Conservation (phyloP, 202 grass and related monocot species). For the Setaria viridis region DNA sequence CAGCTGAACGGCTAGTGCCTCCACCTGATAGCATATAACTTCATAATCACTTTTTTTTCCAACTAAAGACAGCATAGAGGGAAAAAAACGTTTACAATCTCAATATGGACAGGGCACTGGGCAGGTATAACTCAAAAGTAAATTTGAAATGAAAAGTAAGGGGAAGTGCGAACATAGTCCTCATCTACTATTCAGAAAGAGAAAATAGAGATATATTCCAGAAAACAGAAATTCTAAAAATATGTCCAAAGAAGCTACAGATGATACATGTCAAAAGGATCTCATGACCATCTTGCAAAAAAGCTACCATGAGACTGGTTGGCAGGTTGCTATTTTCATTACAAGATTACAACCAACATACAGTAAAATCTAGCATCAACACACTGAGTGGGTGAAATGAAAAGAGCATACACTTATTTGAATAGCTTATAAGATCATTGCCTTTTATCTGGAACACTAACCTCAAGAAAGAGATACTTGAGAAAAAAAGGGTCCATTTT, state of each 20-base stretch:
- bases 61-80: constrained; percentile 20
- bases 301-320: too few relatives aligned
- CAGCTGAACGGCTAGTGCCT: constrained; percentile 89
- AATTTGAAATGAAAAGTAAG: not conserved
- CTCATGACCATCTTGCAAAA: not conserved
- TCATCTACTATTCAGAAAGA: not conserved
- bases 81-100: not conserved
- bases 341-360: not conserved
- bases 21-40: constrained; percentile 69
- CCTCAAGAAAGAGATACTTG: not conserved
- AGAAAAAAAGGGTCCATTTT: not conserved
- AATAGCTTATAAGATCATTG: not conserved
- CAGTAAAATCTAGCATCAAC: not conserved
- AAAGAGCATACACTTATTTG: not conserved
- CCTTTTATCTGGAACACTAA: constrained; percentile 7
- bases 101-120: not conserved
- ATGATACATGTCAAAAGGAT: not conserved
- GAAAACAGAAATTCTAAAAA: not conserved
- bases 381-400: not conserved
- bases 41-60: constrained; percentile 22
- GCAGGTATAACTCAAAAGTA: not conserved
- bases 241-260: not conserved
- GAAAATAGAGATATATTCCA: not conserved
- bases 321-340: not conserved
- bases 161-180: not conserved